Base-by-base conservation (phyloP, 768 basidiomycete genomes). In the Coprinopsis sp. region DNA sequence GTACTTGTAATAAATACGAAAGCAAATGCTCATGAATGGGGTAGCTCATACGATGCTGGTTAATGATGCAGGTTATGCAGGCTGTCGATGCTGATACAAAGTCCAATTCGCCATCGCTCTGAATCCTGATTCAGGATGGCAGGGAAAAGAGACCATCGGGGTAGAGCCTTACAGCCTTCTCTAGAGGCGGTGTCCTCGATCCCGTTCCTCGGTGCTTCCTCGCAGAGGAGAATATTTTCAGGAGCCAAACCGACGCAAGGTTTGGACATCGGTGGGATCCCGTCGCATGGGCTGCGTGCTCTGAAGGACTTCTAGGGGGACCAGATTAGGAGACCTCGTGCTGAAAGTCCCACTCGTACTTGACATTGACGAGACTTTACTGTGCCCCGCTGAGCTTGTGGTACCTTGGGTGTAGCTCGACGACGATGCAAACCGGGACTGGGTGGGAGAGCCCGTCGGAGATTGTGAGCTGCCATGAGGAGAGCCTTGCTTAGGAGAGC, bases 231-330 rank as follows among this genome's bases (percentile, higher is more conserved):
- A 31, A n/a, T n/a, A n/a, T n/a, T n/a, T n/a, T 55, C 59, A 64
- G 6, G 65, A 67, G 31, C 72, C 67, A 56, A 86, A 80, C 21
- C 77, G 75, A 53, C 78, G 74, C 39, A 86, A 64, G 45, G 81
- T 65, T 48, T 79, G 78, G 54, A 84, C 82, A 55, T 85, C 84
- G 19, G 72, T 68, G 40, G 82, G 81, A 54, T 85, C 76, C 10
- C 84, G 75, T 57, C 73, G 65, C 14, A 77, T 74, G 24, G 69
- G 74, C n/a, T 75, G 63, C 16, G 76, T 66, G 44, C 64, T 73
- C 58, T 80, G 76, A 12, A 85, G 76, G 38, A 79, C 75, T 54
- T 81, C 75, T 24, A 86, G 72, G 37, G 84, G 84, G 10, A 86
- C 83, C 0, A 85, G 70, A 31, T 25, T 37, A 23, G 48, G 41